Evolutionary conservation across 176 grass and related monocot species (phyloP).

Genomic region (Triticum dicoccoides): DNA sequence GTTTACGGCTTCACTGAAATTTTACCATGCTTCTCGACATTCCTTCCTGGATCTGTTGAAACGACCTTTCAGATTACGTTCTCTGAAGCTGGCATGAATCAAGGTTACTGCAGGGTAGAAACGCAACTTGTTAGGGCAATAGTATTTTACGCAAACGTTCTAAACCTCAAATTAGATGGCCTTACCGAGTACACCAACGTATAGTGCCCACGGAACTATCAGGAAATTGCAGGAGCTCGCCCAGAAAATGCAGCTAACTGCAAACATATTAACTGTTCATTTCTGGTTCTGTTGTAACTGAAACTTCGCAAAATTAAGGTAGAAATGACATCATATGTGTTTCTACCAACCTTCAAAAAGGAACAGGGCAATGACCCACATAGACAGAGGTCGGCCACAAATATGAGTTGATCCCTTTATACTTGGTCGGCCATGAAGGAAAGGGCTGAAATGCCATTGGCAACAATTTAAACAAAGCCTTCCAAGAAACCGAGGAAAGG

Average conservation of each 20-base stretch:
- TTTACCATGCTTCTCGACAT: constrained; percentile 71
- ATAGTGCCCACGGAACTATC: constrained; percentile 63
- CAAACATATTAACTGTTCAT: background rate
- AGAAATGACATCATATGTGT: background rate
- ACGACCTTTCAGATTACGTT: constrained; percentile 73
- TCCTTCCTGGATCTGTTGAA: constrained; percentile 75
- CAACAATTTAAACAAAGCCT: background rate
- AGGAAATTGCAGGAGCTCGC: constrained; percentile 62
- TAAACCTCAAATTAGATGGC: background rate
- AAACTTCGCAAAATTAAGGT: background rate
- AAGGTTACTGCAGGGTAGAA: constrained; percentile 57
- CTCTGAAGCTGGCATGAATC: constrained; percentile 71
- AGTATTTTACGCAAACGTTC: background rate
- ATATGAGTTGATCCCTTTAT: constrained; percentile 52
- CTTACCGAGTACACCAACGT: constrained; percentile 65
- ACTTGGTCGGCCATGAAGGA: constrained; percentile 34
- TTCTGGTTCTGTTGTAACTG: background rate
- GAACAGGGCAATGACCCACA: constrained; percentile 47
- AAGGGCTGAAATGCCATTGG: constrained; percentile 29
- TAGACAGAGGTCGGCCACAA: constrained; percentile 40
- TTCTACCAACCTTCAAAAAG: constrained; percentile 50
- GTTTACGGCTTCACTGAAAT: constrained; percentile 63
- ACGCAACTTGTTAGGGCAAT: background rate
- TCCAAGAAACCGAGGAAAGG: background rate
- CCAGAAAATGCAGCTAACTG: constrained; percentile 74